phyloP scores from a whole-genome alignment of 257 asterid species.

The Solanum tarijense region DNA sequence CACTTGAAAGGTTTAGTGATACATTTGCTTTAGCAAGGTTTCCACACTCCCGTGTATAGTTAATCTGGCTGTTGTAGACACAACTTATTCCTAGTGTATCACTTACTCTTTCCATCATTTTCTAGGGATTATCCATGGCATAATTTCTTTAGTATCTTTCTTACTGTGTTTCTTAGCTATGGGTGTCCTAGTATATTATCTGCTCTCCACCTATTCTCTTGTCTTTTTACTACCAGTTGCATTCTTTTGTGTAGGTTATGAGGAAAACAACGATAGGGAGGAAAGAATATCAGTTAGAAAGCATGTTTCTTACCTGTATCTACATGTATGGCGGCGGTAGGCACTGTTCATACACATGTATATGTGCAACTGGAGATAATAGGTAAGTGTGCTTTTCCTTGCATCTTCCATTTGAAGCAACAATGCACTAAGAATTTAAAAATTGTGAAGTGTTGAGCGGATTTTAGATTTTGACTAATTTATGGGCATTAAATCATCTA shows the following conservation, averaged over 20 bases:
- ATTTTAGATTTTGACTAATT: neutral
- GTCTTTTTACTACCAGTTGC: constrained; percentile 9
- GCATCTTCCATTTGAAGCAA: neutral
- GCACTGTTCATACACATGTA: constrained; percentile 94
- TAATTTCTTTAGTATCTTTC: neutral
- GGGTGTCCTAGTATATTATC: neutral
- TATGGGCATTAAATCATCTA: neutral
- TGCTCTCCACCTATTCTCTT: neutral
- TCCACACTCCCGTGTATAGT: neutral
- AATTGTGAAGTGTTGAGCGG: neutral
- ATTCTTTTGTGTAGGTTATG: constrained; percentile 62
- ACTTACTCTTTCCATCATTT: neutral
- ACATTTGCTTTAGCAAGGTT: neutral
- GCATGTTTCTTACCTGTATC: constrained; percentile 89
- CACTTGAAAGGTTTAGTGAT: neutral
- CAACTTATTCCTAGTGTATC: neutral
- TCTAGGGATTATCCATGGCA: neutral
- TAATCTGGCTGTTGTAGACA: neutral
- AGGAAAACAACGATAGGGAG: constrained; percentile 62
- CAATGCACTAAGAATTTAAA: neutral
- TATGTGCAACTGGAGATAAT: constrained; percentile 85
- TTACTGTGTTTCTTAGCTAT: neutral
- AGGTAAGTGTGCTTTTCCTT: constrained; percentile 28
- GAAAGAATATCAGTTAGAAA: constrained; percentile 89
- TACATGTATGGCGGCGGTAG: constrained; percentile 95